These are phyloP conservation scores for Exophiala sp. DNA, from an alignment of 2,329 filamentous ascomycete genomes.

Conservation along the genomic window DNA sequence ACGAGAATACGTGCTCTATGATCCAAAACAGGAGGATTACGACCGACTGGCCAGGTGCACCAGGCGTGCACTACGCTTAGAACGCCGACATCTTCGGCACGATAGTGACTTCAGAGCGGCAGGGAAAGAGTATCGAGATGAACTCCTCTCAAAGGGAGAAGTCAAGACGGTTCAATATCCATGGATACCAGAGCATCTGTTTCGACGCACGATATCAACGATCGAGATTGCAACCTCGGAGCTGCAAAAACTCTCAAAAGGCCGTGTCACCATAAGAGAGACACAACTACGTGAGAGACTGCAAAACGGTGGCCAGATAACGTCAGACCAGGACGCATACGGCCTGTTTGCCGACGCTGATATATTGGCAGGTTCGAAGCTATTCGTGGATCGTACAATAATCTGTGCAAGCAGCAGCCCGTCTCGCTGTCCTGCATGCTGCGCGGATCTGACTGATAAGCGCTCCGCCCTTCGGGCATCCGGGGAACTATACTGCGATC, in stretches of 20 bases:
- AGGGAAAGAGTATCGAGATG: neutral
- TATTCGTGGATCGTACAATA: neutral
- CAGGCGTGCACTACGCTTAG: neutral
- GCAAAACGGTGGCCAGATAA: neutral
- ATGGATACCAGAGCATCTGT: neutral
- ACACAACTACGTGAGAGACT: neutral
- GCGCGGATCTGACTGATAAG: neutral
- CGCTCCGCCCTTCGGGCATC: neutral
- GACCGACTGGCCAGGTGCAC: neutral
- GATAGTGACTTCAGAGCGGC: neutral
- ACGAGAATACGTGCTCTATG: neutral
- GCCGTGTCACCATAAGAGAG: neutral
- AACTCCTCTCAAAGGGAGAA: neutral
- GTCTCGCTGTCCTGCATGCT: neutral
- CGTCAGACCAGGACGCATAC: neutral
- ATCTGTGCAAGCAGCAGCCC: neutral
- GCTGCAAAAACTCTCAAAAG: neutral
- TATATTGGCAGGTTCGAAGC: neutral
- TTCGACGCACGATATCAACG: neutral
- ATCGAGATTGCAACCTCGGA: neutral
- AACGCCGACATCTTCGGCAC: neutral
- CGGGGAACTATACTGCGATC: neutral
- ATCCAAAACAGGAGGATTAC: neutral
- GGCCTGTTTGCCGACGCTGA: neutral
- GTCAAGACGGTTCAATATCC: neutral